phyloP scores from a whole-genome alignment of 768 basidiomycete species.

The Termitomyces sp. region DNA sequence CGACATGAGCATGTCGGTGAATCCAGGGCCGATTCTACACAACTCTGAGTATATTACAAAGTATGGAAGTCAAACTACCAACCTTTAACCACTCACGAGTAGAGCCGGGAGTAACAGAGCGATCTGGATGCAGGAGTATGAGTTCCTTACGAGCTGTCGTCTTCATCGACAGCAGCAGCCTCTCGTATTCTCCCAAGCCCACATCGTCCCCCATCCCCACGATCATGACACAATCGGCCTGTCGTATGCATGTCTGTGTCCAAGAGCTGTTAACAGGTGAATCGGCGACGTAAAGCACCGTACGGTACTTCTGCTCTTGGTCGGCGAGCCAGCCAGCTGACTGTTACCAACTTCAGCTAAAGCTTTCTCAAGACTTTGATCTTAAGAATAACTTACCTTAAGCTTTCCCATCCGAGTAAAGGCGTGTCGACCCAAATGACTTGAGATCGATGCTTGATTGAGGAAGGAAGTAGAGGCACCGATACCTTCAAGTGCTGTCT shows the following conservation, averaged over 20 bases:
- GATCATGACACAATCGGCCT: slow-evolving; percentile 94
- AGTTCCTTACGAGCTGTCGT: slow-evolving; percentile 98
- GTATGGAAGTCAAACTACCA: slow-evolving; percentile 12
- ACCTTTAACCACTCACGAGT: slow-evolving; percentile 97
- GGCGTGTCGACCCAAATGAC: slow-evolving; percentile 90
- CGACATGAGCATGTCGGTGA: slow-evolving; percentile 94
- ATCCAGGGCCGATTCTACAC: slow-evolving; percentile 90
- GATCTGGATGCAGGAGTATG: slow-evolving; percentile 89
- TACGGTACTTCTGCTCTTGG: slow-evolving; percentile 90
- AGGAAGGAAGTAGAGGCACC: slow-evolving; percentile 93
- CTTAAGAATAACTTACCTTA: slow-evolving; percentile 66
- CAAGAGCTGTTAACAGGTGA: slow-evolving; percentile 93
- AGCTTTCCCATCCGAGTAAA: slow-evolving; percentile 97
- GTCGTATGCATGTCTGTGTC: slow-evolving; percentile 97
- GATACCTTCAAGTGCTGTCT: slow-evolving; percentile 83
- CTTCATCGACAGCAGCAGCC: slow-evolving; percentile 90
- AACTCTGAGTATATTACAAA: slow-evolving; percentile 3
- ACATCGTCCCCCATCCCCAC: slow-evolving; percentile 95
- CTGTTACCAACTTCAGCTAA: slow-evolving; percentile 21
- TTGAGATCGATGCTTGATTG: slow-evolving; percentile 90
- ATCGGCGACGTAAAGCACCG: slow-evolving; percentile 94
- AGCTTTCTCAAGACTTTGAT: not conserved
- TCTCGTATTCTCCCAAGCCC: slow-evolving; percentile 89
- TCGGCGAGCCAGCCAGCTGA: slow-evolving; percentile 87
- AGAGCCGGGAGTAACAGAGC: slow-evolving; percentile 84